Percentiles rank a stretch among this genome's conserved stretches.
Evolutionary conservation across 129 eudicot species (phyloP).

Genomic region (Artemisia annua): DNA sequence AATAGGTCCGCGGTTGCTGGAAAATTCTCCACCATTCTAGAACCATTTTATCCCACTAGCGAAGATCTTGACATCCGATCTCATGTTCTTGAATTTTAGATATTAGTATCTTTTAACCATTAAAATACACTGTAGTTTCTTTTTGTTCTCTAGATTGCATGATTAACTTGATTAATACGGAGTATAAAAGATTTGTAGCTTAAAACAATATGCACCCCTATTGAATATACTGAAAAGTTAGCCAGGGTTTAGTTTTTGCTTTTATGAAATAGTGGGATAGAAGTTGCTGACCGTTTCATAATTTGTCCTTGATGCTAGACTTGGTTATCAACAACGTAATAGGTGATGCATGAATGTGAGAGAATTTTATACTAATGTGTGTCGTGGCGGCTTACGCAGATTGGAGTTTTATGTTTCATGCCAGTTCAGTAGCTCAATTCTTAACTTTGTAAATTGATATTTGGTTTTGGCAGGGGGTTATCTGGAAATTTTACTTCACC

Average conservation of each 20-base stretch:
- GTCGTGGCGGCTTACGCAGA: too few relatives aligned
- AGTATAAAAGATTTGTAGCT: conserved; percentile 13
- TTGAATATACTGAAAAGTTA: background rate
- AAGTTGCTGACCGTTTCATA: background rate
- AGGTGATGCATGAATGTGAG: too few relatives aligned
- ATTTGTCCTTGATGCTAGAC: background rate
- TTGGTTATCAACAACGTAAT: background rate
- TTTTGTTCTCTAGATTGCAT: background rate
- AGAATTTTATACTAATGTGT: too few relatives aligned
- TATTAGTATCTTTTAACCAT: background rate
- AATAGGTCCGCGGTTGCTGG: conserved; percentile 48
- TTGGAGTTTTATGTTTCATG: background rate
- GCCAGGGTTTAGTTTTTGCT: background rate
- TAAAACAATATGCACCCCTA: background rate
- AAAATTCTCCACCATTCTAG: conserved; percentile 37
- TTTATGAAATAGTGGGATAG: background rate
- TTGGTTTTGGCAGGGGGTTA: too few relatives aligned
- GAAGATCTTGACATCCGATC: conserved; percentile 73
- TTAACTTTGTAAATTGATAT: too few relatives aligned
- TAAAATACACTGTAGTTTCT: background rate
- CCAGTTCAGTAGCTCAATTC: background rate
- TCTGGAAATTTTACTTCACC: too few relatives aligned
- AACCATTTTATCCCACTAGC: conserved; percentile 45
- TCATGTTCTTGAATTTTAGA: conserved; percentile 59
- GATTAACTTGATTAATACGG: conserved; percentile 5